Base-by-base conservation (phyloP, 306 rosid genomes). In the Chamaecrista fasciculata region DNA sequence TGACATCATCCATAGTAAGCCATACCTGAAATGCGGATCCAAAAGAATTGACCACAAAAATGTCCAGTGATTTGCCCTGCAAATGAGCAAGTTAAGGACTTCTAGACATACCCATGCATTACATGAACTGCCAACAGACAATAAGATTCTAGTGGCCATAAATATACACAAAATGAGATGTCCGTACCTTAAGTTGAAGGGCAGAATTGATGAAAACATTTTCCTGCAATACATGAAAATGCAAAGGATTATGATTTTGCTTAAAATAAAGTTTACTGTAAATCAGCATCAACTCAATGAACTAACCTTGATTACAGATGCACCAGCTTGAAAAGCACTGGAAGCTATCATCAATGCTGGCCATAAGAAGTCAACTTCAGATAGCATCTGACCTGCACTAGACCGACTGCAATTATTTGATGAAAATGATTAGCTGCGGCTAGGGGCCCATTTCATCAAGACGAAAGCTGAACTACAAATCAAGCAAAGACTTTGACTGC, bases 11-110 rank as follows among this genome's bases (percentile, higher is more conserved):
- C 39, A 48, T n/a, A 28, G 44, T 66, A 67, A 69, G 76, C 34
- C 43, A 61, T 78, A 92, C 98, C 98, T 92, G 95, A 82, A 84
- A 89, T 36, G 92, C 92, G 63, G 96, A 92, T 78, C 96, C 96
- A 69, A 89, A 83, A 73, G 96, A 92, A 80, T 92, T 92, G 84
- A 92, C 98, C 77, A 92, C 98, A 82, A 92, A 92, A 76, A 92
- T 86, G 85, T 92, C 98, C 64, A 92, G 83, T 1, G 98, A 87
- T 78, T 89, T 92, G 19, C 78, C 92, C 96, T 92, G 87, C 83
- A 86, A 4, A 52, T 42, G 39, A 74, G 78, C 62, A 79, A 18
- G 56, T 77, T 61, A 53, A 63, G 26, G 16, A 76, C 69, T 33
- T 58, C 19, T 43, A 68, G 39, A 51, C 71, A 25, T 44, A 61